Evolutionary conservation across 1,284 basidiomycete genomes (phyloP).

Genomic region (Tilletia setariae): DNA sequence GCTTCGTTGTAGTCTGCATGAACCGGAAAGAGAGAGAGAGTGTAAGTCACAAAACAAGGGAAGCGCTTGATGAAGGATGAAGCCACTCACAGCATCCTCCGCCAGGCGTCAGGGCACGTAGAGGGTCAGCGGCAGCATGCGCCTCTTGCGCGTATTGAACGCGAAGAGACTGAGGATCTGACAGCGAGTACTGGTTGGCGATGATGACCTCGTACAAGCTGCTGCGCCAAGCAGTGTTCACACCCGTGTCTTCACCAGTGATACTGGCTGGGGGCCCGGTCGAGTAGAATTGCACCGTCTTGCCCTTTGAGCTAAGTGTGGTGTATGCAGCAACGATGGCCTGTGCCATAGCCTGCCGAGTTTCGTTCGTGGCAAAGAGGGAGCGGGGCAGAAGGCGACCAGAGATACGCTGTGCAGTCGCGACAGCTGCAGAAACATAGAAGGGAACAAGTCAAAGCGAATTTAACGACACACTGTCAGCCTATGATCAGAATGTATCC

Average conservation of each 20-base stretch:
- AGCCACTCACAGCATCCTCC: conserved; percentile 16
- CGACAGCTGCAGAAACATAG: conserved; percentile 15
- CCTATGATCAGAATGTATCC: not conserved
- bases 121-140: conserved; percentile 17
- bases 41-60: not conserved
- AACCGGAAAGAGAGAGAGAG: not conserved
- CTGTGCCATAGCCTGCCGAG: conserved; percentile 8
- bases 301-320: not conserved
- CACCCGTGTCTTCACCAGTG: conserved; percentile 17
- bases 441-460: not conserved
- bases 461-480: not conserved
- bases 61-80: not conserved
- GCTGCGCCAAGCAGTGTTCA: conserved; percentile 24
- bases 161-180: not conserved
- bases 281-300: conserved; percentile 21
- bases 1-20: conserved; percentile 21
- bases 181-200: not conserved
- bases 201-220: conserved; percentile 22
- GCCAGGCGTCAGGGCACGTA: conserved; percentile 18
- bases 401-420: conserved; percentile 17
- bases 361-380: conserved; percentile 9
- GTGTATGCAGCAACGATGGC: conserved; percentile 18
- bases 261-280: conserved; percentile 23
- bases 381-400: conserved; percentile 20
- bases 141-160: conserved; percentile 16